These are phyloP conservation scores for Starmerella stigmatis DNA, from an alignment of 805 yeast genomes.

Conservation along the genomic window DNA sequence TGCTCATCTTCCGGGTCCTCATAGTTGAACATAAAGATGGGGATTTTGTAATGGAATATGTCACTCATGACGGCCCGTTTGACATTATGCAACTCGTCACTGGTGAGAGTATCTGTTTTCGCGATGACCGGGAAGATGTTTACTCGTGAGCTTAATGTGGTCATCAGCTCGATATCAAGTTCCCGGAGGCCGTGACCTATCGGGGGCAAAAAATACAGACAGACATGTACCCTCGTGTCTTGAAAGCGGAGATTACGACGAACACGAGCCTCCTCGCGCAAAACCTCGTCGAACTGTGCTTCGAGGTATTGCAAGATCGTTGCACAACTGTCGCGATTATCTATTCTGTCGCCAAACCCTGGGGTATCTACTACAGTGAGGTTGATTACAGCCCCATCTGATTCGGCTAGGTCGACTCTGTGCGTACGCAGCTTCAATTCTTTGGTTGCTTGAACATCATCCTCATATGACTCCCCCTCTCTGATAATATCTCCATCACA, in stretches of 20 bases:
- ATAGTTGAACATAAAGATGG: constrained; percentile 62
- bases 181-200: constrained; percentile 46
- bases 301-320: constrained; percentile 51
- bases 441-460: constrained; percentile 2
- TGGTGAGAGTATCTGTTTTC: constrained; percentile 69
- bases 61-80: constrained; percentile 49
- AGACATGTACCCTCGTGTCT: constrained; percentile 73
- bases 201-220: constrained; percentile 63
- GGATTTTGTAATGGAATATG: constrained; percentile 47
- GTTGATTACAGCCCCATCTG: constrained; percentile 41
- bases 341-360: constrained; percentile 66
- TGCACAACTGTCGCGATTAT: constrained; percentile 41
- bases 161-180: constrained; percentile 65
- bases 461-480: not conserved
- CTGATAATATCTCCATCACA: constrained; percentile 33
- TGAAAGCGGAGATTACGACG: constrained; percentile 68
- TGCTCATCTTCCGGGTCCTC: constrained; percentile 44
- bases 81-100: constrained; percentile 43
- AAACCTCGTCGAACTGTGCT: constrained; percentile 53
- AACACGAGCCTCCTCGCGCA: constrained; percentile 80
- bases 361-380: constrained; percentile 60
- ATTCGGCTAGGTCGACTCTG: constrained; percentile 42
- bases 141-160: constrained; percentile 54
- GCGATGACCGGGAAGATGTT: constrained; percentile 77
- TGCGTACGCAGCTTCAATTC: constrained; percentile 21